Evolutionary conservation across 1,284 basidiomycete genomes (phyloP).

Genomic region (Malassezia yamatoensis): DNA sequence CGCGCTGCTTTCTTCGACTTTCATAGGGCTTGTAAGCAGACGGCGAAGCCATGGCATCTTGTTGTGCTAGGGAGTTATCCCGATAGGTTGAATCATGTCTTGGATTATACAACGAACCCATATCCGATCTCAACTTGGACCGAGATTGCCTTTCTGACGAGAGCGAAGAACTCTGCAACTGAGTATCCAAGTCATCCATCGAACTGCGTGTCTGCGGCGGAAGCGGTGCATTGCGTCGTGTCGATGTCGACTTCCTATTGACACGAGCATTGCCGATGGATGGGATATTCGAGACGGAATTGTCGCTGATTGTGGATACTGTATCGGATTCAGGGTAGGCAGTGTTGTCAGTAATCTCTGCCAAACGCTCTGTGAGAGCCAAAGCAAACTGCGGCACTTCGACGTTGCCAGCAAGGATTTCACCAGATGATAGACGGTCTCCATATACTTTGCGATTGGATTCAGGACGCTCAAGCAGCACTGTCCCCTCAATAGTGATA

Average conservation of each 20-base stretch:
- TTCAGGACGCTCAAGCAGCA: conserved; percentile 90
- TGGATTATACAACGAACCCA: no score
- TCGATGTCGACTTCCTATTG: conserved; percentile 7
- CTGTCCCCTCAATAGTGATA: conserved; percentile 76
- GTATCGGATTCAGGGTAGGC: not conserved
- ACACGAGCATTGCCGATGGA: no score
- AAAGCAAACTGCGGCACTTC: conserved; percentile 22
- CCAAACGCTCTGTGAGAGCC: conserved; percentile 9
- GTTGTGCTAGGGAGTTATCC: no score
- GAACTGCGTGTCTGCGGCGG: conserved; percentile 11
- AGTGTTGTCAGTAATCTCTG: conserved; percentile 4
- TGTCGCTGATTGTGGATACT: not conserved
- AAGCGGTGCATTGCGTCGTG: conserved; percentile 14
- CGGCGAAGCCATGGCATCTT: not conserved
- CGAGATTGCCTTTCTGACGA: not conserved
- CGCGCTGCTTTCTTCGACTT: not conserved
- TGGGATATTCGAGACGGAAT: no score
- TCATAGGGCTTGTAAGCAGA: not conserved
- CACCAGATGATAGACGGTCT: conserved; percentile 24
- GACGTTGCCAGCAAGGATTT: conserved; percentile 34
- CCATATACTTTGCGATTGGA: conserved; percentile 49
- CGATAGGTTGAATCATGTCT: no score
- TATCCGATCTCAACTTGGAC: not conserved
- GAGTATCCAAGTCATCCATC: conserved; percentile 35
- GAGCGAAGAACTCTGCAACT: conserved; percentile 23